These are phyloP conservation scores for Leonotis leonurus DNA, from an alignment of 257 asterid genomes.

Conservation along the genomic window DNA sequence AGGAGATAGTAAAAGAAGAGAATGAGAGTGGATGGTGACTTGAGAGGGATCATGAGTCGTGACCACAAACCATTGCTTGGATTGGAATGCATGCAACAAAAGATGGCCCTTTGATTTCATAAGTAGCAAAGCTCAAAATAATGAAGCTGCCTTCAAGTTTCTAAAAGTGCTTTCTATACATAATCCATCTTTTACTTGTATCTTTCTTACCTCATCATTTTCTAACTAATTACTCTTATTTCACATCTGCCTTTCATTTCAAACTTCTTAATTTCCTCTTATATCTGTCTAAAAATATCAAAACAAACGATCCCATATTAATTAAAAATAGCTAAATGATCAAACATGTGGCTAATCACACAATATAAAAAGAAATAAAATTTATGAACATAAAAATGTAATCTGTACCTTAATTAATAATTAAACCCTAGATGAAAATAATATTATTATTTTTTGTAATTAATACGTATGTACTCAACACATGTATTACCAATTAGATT, in stretches of 20 bases:
- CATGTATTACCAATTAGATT: too few species aligned
- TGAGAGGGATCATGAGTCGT: conserved; percentile 10
- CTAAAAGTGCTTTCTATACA: conserved; percentile 21
- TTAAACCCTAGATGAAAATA: too few species aligned
- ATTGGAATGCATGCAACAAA: conserved; percentile 45
- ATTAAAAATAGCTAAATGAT: too few species aligned
- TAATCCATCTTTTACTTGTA: conserved; percentile 12
- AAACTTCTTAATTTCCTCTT: not conserved
- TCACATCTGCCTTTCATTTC: not conserved
- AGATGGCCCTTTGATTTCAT: conserved; percentile 29
- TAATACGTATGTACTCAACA: too few species aligned
- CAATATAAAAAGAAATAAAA: too few species aligned
- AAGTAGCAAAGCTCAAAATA: conserved; percentile 31
- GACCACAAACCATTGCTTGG: conserved; percentile 32
- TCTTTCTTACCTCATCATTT: not conserved
- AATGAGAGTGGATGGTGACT: not conserved
- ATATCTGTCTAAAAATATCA: too few species aligned
- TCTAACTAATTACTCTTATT: not conserved
- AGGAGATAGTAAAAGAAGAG: not conserved
- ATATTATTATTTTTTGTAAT: too few species aligned
- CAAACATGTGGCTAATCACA: too few species aligned
- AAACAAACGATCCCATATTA: too few species aligned
- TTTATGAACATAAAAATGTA: too few species aligned
- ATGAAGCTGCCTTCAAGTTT: conserved; percentile 22
- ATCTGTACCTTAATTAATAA: too few species aligned